A percentile compares a stretch with the other conserved stretches of the same genome.
These are phyloP conservation scores for Globisporangium canariense DNA, from an alignment of 352 stramenopile species.

Conservation along the genomic window DNA sequence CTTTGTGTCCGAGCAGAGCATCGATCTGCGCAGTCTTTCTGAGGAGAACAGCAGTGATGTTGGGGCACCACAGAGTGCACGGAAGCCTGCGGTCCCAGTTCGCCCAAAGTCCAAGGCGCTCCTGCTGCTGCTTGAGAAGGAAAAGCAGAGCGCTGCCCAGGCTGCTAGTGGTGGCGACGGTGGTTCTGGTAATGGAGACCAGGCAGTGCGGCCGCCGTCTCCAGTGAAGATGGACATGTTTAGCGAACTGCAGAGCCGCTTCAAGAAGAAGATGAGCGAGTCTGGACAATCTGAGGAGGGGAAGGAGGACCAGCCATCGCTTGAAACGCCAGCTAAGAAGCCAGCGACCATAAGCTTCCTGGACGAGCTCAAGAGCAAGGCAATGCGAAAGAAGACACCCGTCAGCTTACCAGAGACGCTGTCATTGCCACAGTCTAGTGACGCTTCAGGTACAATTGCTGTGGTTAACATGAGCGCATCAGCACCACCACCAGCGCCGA, in stretches of 20 bases:
- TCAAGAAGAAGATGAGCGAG: constrained; percentile 13
- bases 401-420: no score
- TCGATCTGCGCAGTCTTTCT: constrained; percentile 6
- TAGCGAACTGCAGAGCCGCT: constrained; percentile 35
- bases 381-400: constrained; percentile 6
- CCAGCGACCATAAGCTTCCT: constrained; percentile 31
- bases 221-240: constrained; percentile 30
- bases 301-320: neutral
- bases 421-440: neutral
- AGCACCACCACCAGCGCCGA: neutral
- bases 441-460: neutral
- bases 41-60: neutral
- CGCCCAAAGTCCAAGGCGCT: constrained; percentile 53
- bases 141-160: constrained; percentile 14
- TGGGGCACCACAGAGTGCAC: neutral
- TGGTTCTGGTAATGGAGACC: neutral
- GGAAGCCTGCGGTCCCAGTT: neutral
- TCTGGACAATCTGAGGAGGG: constrained; percentile 7
- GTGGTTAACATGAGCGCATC: neutral
- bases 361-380: constrained; percentile 44
- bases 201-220: constrained; percentile 1
- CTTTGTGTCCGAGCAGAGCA: constrained; percentile 12
- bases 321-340: neutral
- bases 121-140: constrained; percentile 37
- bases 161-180: neutral